These are phyloP conservation scores for Zoysia japonica DNA, from an alignment of 176 grass and related monocot species.

Conservation along the genomic window DNA sequence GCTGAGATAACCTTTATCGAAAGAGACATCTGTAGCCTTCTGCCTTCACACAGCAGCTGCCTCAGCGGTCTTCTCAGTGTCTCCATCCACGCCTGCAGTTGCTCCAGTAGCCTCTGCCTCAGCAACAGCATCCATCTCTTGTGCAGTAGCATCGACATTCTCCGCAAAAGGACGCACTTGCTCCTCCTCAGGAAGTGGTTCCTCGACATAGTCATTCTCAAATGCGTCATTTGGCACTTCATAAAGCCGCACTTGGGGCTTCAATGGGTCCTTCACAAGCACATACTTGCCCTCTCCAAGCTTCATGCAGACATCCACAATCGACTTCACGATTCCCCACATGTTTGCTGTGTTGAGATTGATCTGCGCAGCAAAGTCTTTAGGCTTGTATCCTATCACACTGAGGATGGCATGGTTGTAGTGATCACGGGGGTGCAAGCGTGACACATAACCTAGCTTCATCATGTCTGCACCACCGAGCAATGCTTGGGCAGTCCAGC, in stretches of 20 bases:
- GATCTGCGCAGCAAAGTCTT: constrained; percentile 80
- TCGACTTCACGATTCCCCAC: constrained; percentile 92
- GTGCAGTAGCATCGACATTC: constrained; percentile 48
- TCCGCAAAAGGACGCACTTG: constrained; percentile 59
- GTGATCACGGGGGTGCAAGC: constrained; percentile 71
- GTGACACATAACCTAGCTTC: constrained; percentile 80
- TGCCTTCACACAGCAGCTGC: constrained; percentile 40
- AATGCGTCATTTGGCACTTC: constrained; percentile 81
- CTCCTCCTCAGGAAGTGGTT: constrained; percentile 87
- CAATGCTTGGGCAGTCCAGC: constrained; percentile 79
- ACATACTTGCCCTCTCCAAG: constrained; percentile 88
- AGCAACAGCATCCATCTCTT: constrained; percentile 63
- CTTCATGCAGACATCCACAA: constrained; percentile 87
- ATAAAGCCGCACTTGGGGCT: constrained; percentile 79
- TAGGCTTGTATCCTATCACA: constrained; percentile 80
- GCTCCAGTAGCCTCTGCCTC: constrained; percentile 53
- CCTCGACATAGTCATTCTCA: constrained; percentile 92
- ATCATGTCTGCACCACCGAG: constrained; percentile 77
- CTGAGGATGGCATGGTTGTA: constrained; percentile 77
- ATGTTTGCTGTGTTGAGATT: constrained; percentile 84
- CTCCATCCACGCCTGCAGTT: constrained; percentile 15
- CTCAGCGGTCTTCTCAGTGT: constrained; percentile 37
- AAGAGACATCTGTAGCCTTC: constrained; percentile 1
- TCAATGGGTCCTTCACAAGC: constrained; percentile 77
- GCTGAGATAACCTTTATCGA: not conserved